Base-by-base conservation (phyloP, 2,329 filamentous ascomycete genomes). In the Penicillium sp. region DNA sequence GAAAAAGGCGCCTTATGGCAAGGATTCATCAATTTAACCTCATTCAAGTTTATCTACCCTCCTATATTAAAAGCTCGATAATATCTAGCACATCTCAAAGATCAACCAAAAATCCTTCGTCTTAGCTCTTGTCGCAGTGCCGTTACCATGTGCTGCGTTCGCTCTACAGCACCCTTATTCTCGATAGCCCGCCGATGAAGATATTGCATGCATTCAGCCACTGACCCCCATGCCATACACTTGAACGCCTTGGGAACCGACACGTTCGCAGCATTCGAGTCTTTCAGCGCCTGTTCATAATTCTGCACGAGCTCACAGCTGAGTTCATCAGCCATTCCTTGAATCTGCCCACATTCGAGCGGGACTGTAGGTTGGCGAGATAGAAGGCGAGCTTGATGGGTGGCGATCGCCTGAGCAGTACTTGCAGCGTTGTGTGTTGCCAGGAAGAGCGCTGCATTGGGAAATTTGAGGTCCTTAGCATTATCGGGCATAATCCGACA, bases 271-370 rank as follows among this genome's bases (percentile, higher is more conserved):
- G 38, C 49, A 9, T 56, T 53, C 60, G 60, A 58, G 28, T 64
- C 42, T 59, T 63, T 56, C 57, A 67, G 13, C 12, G 62, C 63
- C 2, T 59, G 63, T 65, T 60, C 70, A 66, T 63, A 73, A 69
- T 60, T 65, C 57, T 64, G 61, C 44, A 86, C 75, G 0, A 86
- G 71, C 17, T 80, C 77, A 65, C 84, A 83, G 22, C 88, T 91
- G 56, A 96, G 86, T 73, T 96, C 92, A 70, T 96, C 93, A 1
- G 92, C 93, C 93, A 96, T 97, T 24, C 93, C 92, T 79, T 92
- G 89, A 2, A 96, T 85, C 79, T 96, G 92, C 1, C 89, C 89
- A 74, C 90, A 91, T n/a, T 80, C 76, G 1, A 84, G 73, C 3
- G 78, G 71, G 42, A 76, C 65, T 28, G 74, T 73, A 56, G 73